These are phyloP conservation scores for Parastagonospora nodorum DNA, from an alignment of 2,329 filamentous ascomycete species.

Conservation along the genomic window DNA sequence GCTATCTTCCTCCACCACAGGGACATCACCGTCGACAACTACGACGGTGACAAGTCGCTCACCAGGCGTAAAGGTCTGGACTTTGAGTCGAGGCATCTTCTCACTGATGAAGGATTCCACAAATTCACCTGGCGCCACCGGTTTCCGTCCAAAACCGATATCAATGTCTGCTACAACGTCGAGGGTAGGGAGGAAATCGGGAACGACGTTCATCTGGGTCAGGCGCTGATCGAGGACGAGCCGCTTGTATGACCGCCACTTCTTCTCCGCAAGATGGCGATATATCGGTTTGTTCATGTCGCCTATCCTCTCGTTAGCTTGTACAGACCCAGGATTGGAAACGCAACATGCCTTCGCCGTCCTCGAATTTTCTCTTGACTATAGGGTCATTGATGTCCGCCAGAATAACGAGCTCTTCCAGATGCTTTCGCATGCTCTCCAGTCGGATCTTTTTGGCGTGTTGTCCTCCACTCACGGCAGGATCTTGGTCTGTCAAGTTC, in stretches of 20 bases:
- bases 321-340: background rate
- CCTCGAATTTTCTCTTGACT: conserved; percentile 92
- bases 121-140: conserved; percentile 76
- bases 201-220: conserved; percentile 81
- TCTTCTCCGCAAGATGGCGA: conserved; percentile 80
- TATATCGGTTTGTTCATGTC: conserved; percentile 98
- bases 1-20: conserved; percentile 72
- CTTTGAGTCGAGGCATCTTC: conserved; percentile 72
- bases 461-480: conserved; percentile 66
- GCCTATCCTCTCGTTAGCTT: conserved; percentile 57
- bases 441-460: conserved; percentile 69
- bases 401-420: conserved; percentile 82
- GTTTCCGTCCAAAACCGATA: conserved; percentile 75
- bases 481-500: conserved; percentile 63
- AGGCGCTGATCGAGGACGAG: conserved; percentile 84
- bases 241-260: conserved; percentile 85
- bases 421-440: conserved; percentile 69
- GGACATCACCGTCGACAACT: conserved; percentile 89
- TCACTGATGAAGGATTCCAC: conserved; percentile 77
- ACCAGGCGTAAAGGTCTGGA: conserved; percentile 84
- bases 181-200: conserved; percentile 82
- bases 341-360: conserved; percentile 74
- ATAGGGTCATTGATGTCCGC: conserved; percentile 94
- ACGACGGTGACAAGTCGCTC: conserved; percentile 82
- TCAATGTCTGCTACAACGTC: conserved; percentile 79